Conservation (phyloP, 768 basidiomycete species). For the Pleurotus cornucopiae region DNA sequence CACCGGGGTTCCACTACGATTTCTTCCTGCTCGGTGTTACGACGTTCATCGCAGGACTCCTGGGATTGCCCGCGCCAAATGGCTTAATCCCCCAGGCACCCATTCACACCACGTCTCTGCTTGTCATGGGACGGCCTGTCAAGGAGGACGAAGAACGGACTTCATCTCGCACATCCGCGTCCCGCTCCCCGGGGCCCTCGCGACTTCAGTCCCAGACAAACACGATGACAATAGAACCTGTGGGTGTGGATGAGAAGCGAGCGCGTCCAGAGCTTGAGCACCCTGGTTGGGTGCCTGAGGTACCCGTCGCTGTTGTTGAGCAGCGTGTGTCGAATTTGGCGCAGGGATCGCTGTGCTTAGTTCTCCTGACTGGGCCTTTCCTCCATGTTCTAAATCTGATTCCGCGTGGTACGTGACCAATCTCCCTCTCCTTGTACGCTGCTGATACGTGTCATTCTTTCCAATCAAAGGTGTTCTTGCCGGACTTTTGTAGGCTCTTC, state of each 20-base stretch:
- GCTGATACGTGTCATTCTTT: background rate
- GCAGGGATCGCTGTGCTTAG: slow-evolving; percentile 75
- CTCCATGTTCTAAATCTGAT: slow-evolving; percentile 76
- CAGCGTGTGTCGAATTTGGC: slow-evolving; percentile 91
- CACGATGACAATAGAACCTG: background rate
- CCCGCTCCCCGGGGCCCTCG: background rate
- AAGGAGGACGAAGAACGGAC: slow-evolving; percentile 34
- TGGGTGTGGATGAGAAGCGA: slow-evolving; percentile 18
- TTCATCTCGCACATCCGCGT: background rate
- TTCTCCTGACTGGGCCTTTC: slow-evolving; percentile 79
- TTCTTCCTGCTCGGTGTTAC: slow-evolving; percentile 90
- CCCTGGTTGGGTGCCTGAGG: slow-evolving; percentile 28
- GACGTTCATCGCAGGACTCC: slow-evolving; percentile 83
- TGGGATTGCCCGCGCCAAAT: slow-evolving; percentile 85
- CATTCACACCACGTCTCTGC: slow-evolving; percentile 83
- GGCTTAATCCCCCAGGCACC: slow-evolving; percentile 86
- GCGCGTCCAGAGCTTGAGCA: slow-evolving; percentile 15
- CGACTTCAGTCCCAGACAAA: slow-evolving; percentile 4
- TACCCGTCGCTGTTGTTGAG: slow-evolving; percentile 77
- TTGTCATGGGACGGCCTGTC: slow-evolving; percentile 52
- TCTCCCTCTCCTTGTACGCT: too few species aligned
- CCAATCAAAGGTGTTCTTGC: slow-evolving; percentile 57
- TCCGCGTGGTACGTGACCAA: slow-evolving; percentile 47
- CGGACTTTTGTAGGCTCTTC: slow-evolving; percentile 69
- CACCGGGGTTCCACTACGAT: slow-evolving; percentile 83